Base-by-base conservation (phyloP, 768 basidiomycete species). In the Hygrophorus pudorinus region DNA sequence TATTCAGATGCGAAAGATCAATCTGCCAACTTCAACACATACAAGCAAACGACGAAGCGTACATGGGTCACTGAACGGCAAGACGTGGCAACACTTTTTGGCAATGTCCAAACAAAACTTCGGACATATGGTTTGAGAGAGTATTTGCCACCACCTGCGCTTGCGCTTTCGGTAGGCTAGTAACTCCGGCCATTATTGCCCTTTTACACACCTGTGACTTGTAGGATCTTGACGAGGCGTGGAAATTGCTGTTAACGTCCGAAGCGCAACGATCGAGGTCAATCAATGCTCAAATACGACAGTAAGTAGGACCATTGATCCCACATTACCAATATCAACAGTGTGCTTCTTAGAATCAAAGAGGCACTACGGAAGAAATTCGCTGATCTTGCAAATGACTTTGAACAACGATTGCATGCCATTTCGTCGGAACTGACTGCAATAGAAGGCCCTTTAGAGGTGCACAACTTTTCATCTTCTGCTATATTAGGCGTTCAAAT, bases 81-180 rank as follows among this genome's bases (percentile, higher is more conserved):
- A 57, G 92, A 93, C 47, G 66, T 96, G 8, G 77, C 80, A 7
- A 87, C 85, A 1, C 72, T 97, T 11, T 88, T 97, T 51, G 82
- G 86, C 2, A 94, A 96, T 56, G 81, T 99, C 21, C 88, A 92
- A 60, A 94, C 90, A 1, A 97, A 98, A 62, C 66, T 98, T 45
- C 76, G 73, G 61, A 98, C 93, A 17, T 98, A 98, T 65, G 79
- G 82, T 8, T 58, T 99, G 52, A 70, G 79, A 47, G 79, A 87
- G 54, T 98, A 93, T 60, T 71, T 81, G 17, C 92, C 96, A 10
- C 78, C 81, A 2, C 58, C 63, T 3, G 91, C 87, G 2, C 64
- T 91, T 14, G 65, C 78, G 17, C 69, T 82, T 24, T 65, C 70
- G 29, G 50, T 51, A 33, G 30, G 47, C 34, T 12, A 14, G 16